Conservation (phyloP, 2,329 filamentous ascomycete genomes). For the Ophiognomonia clavigignenti-juglandacearum region DNA sequence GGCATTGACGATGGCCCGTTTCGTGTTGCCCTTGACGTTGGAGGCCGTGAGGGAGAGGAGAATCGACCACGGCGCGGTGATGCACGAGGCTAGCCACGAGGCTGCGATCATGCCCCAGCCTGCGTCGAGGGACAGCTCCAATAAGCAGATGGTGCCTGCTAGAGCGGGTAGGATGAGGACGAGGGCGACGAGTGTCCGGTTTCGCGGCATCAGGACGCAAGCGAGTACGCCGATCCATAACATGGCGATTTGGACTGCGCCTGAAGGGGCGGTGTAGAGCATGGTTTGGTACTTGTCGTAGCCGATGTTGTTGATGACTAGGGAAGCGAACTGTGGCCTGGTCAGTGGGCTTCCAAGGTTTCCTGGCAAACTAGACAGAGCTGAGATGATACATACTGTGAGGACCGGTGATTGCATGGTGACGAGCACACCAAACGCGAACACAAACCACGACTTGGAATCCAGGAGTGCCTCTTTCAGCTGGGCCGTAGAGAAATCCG, state of each 20-base stretch:
- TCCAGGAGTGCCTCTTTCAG: conserved; percentile 39
- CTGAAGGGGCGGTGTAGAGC: conserved; percentile 42
- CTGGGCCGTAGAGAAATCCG: conserved; percentile 37
- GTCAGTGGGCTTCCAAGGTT: conserved; percentile 12
- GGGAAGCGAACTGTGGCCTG: conserved; percentile 36
- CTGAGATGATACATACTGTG: conserved; percentile 23
- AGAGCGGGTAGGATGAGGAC: conserved; percentile 36
- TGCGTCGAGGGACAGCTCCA: conserved; percentile 32
- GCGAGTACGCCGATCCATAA: conserved; percentile 40
- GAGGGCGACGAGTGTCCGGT: conserved; percentile 34
- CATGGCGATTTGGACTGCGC: conserved; percentile 39
- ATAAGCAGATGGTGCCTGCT: conserved; percentile 37
- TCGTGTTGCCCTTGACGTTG: conserved; percentile 48
- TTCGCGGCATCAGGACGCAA: conserved; percentile 33
- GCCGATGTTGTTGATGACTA: conserved; percentile 43
- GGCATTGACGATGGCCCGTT: conserved; percentile 39
- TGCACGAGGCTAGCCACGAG: conserved; percentile 42
- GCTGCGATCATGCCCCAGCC: conserved; percentile 44
- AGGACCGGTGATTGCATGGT: conserved; percentile 41
- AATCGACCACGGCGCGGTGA: conserved; percentile 36
- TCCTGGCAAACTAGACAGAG: background rate
- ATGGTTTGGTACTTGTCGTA: conserved; percentile 40
- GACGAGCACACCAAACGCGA: conserved; percentile 40
- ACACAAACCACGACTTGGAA: conserved; percentile 38
- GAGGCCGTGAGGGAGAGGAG: conserved; percentile 39